These are phyloP conservation scores for Rhynchospora breviuscula DNA, from an alignment of 176 grass and related monocot genomes.

Conservation along the genomic window DNA sequence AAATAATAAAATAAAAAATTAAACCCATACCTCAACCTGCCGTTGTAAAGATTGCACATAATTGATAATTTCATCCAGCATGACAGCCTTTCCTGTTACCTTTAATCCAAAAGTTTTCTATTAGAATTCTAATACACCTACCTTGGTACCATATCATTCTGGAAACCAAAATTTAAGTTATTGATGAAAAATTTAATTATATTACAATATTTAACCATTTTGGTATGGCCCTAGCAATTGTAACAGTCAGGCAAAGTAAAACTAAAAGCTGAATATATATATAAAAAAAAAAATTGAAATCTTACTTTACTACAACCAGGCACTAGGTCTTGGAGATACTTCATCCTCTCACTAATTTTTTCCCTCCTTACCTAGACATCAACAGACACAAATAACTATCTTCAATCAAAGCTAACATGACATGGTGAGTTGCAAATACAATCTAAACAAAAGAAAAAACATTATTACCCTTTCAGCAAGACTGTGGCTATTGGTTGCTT, in stretches of 20 bases:
- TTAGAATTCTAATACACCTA: not conserved
- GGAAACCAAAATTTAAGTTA: not conserved
- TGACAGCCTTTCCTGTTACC: constrained; percentile 73
- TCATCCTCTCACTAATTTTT: constrained; percentile 83
- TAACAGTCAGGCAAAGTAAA: not conserved
- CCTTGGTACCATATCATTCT: not conserved
- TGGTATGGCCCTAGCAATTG: not conserved
- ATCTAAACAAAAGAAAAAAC: not conserved
- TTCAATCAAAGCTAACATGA: not conserved
- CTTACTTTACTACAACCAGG: constrained; percentile 82
- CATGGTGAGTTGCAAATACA: not conserved
- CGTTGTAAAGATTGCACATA: constrained; percentile 70
- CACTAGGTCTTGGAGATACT: constrained; percentile 84
- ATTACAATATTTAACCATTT: not conserved
- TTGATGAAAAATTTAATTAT: not conserved
- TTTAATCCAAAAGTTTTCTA: constrained; percentile 14
- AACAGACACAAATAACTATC: constrained; percentile 7
- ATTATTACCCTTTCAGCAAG: constrained; percentile 73
- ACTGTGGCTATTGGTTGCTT: constrained; percentile 84
- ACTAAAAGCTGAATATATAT: constrained; percentile 1
- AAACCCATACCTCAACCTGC: constrained; percentile 61
- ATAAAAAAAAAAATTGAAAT: not conserved
- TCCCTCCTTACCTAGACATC: constrained; percentile 61
- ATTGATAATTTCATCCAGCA: constrained; percentile 84
- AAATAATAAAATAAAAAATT: not conserved